Percentiles rank a stretch among this genome's conserved stretches.
phyloP scores from a whole-genome alignment of 2,329 filamentous ascomycete genomes.

The Bipolaris sorokiniana region DNA sequence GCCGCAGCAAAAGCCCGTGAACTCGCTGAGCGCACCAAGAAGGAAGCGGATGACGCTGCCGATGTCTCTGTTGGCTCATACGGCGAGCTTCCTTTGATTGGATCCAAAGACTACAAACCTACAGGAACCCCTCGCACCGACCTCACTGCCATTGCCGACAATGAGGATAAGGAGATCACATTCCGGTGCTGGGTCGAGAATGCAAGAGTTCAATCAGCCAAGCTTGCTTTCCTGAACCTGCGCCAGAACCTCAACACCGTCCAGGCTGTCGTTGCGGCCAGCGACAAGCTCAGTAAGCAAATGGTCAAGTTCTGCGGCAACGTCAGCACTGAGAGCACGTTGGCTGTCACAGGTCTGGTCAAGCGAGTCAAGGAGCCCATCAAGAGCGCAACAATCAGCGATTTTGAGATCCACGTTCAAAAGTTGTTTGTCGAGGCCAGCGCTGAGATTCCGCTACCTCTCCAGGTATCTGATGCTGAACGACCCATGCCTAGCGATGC shows the following conservation, averaged over 20 bases:
- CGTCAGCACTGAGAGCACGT: conserved; percentile 79
- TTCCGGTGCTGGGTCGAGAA: conserved; percentile 87
- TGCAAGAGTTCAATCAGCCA: conserved; percentile 83
- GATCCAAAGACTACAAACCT: conserved; percentile 59
- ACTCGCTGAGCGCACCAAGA: conserved; percentile 54
- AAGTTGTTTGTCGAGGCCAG: conserved; percentile 80
- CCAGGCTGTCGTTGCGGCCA: conserved; percentile 77
- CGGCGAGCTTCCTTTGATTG: conserved; percentile 68
- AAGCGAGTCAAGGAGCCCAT: conserved; percentile 85
- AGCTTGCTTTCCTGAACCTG: conserved; percentile 89
- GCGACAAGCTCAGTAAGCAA: conserved; percentile 70
- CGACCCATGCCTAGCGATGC: conserved; percentile 56
- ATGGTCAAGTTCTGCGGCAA: conserved; percentile 92
- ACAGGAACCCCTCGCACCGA: conserved; percentile 63
- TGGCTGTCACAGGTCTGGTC: conserved; percentile 79
- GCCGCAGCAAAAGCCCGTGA: conserved; percentile 55
- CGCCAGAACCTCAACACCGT: conserved; percentile 77
- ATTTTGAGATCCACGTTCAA: conserved; percentile 84
- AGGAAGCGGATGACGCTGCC: conserved; percentile 70
- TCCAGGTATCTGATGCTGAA: conserved; percentile 63
- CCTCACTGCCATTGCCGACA: conserved; percentile 55
- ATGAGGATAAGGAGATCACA: conserved; percentile 61
- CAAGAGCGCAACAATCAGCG: conserved; percentile 81
- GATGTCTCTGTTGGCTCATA: conserved; percentile 79
- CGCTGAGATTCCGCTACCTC: conserved; percentile 65